Evolutionary conservation across 805 yeast species (phyloP).

Genomic region (Ogataea nitratoaversa): DNA sequence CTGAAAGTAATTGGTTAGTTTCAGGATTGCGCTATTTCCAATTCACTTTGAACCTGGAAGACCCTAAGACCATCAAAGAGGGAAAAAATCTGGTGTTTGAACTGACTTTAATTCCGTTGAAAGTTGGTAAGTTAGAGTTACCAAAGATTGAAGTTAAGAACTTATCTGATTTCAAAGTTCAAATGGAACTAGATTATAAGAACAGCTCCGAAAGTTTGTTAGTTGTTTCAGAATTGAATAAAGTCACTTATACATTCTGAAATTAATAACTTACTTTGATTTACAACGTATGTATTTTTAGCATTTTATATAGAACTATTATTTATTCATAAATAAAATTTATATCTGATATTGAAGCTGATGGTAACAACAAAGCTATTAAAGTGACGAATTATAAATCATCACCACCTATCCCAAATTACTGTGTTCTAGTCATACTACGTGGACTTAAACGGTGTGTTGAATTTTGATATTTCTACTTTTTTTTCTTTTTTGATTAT

Average conservation of each 20-base stretch:
- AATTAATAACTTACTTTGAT: neutral
- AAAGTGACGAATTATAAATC: too few species aligned
- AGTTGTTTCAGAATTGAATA: slow-evolving; percentile 67
- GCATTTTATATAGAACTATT: too few species aligned
- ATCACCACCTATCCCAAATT: too few species aligned
- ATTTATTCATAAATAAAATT: neutral
- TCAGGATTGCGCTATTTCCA: slow-evolving; percentile 63
- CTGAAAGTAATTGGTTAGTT: slow-evolving; percentile 69
- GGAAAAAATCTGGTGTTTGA: slow-evolving; percentile 24
- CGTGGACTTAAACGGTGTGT: too few species aligned
- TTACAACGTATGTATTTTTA: too few species aligned
- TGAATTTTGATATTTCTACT: too few species aligned
- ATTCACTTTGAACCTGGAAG: slow-evolving; percentile 25
- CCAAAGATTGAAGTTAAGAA: slow-evolving; percentile 55
- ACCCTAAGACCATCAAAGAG: slow-evolving; percentile 3
- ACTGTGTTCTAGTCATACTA: too few species aligned
- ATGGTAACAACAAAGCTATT: too few species aligned
- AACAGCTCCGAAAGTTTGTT: slow-evolving; percentile 67
- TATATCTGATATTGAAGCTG: neutral
- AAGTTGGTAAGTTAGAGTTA: slow-evolving; percentile 64
- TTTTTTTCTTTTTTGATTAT: too few species aligned
- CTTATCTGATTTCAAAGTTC: slow-evolving; percentile 28
- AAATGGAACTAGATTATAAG: slow-evolving; percentile 60
- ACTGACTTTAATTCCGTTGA: slow-evolving; percentile 65
- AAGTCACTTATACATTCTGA: slow-evolving; percentile 57